Evolutionary conservation across 495 filamentous ascomycete species (phyloP), one percentile per base, ranked within the genome.

Genomic region (Darksidea phi): DNA sequence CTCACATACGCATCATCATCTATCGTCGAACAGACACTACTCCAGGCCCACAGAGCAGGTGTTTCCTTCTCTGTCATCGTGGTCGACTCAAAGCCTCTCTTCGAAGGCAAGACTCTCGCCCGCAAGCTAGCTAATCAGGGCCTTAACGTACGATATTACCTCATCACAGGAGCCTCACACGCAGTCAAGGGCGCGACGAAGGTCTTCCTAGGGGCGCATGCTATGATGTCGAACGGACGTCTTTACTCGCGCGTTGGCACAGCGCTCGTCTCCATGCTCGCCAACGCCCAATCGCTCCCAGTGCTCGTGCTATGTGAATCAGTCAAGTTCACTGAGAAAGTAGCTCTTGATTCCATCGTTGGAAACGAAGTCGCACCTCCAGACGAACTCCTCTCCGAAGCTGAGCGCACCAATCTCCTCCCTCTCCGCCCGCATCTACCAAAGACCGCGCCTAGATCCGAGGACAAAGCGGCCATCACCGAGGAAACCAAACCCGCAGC

Each of bases 231-330:
- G 11, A 67, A 62, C 38, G 59, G 94, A 4, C 81, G 89, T 0
- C 77, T 98, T 51, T 94, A 91, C 73, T 92, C 87, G 4, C 82
- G 93, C 24, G 84, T 91, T 34, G 94, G 94, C 52, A 96, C 92
- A 8, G 91, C 90, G 0, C 79, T 91, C 37, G 82, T 96, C 4
- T 92, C 94, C n/a, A 88, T 94, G 80, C 86, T 84, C 24, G 94
- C 92, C 21, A 85, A 87, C 59, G 84, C 86, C 48, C 74, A 78
- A 15, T 82, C 83, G 48, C 82, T 90, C 34, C 89, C 91, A 1
- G 92, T 98, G 38, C 86, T 93, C 32, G 90, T 95, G 3, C 89
- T 89, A 59, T 97, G 91, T 72, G 93, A 98, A 78, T 91, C 87
- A 1, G 84, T 98, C 77, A 98, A 97, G 73, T 96, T 96, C 74